These are phyloP conservation scores for Pharus latifolius DNA, from an alignment of 176 grass and related monocot genomes.

Conservation along the genomic window DNA sequence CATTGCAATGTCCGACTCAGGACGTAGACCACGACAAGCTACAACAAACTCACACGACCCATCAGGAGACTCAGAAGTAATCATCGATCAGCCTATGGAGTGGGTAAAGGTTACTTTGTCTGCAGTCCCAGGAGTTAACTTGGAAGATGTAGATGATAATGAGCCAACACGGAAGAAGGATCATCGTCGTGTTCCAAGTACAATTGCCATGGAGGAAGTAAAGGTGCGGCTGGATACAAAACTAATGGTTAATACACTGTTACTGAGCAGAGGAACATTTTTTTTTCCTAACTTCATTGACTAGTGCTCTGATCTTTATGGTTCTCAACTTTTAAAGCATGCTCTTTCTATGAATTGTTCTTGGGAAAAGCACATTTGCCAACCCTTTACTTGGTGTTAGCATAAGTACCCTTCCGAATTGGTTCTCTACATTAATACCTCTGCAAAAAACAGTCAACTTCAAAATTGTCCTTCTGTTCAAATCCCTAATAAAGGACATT, in stretches of 20 bases:
- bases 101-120: conserved; percentile 84
- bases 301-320: not conserved
- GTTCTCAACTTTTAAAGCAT: not conserved
- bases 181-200: conserved; percentile 88
- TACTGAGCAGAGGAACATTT: not conserved
- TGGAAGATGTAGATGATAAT: conserved; percentile 89
- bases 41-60: conserved; percentile 13
- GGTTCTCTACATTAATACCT: no score
- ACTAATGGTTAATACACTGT: not conserved
- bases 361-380: no score
- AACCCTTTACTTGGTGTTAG: no score
- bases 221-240: conserved; percentile 49
- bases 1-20: conserved; percentile 34
- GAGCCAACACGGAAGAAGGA: conserved; percentile 68
- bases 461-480: no score
- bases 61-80: conserved; percentile 10
- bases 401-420: no score
- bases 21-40: conserved; percentile 13
- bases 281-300: not conserved
- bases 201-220: conserved; percentile 98
- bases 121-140: conserved; percentile 80
- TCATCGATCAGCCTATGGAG: conserved; percentile 44
- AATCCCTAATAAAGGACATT: no score
- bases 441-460: no score
- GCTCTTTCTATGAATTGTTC: not conserved